Base-by-base conservation (phyloP, 2,329 filamentous ascomycete species). In the Bipolaris gigantea region DNA sequence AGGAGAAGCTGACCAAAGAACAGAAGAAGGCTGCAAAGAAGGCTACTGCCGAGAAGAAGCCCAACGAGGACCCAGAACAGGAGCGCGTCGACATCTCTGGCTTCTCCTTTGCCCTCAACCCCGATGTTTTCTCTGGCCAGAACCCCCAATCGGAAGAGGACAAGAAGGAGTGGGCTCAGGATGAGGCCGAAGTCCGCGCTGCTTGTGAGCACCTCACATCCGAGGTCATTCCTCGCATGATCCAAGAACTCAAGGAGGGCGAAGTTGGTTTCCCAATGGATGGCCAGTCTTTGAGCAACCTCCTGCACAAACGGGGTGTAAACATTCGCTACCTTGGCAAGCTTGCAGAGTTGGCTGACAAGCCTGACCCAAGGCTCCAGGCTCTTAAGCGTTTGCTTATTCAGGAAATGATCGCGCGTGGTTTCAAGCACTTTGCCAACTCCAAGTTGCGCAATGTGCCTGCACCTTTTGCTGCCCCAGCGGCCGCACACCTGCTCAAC, bases 201-300 rank as follows among this genome's bases (percentile, higher is more conserved):
- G 91, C 91, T 27, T 94, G 92, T 77, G 81, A 85, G 48, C 92
- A 89, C 74, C 81, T 99, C 45, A 85, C 85, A 8, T 81, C 86
- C 8, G 87, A 88, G 56, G 85, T 91, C 50, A 89, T 99, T 61
- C 92, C 93, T n/a, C 85, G 89, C 51, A 81, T 99, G 53, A 77
- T 97, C 53, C 86, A 88, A 58, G 93, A 99, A 67, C 83, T 99
- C 54, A 88, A 89, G 70, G 90, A 96, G 62, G 92, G 91, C 6
- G 93, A 99, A 64, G 88, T 96, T 62, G 94, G 93, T 67, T 97
- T 97, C 80, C 94, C 94, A 11, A 97, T 97, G 91, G 95, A 99
- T 67, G 94, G 94, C n/a, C 85, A 89, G 69, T 97, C 93, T 18
- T 81, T 99, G 54, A 90, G 89, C 66, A 86, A 87, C 61, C 84